Base-by-base conservation (phyloP, 495 filamentous ascomycete species). In the Cryomyces minteri region DNA sequence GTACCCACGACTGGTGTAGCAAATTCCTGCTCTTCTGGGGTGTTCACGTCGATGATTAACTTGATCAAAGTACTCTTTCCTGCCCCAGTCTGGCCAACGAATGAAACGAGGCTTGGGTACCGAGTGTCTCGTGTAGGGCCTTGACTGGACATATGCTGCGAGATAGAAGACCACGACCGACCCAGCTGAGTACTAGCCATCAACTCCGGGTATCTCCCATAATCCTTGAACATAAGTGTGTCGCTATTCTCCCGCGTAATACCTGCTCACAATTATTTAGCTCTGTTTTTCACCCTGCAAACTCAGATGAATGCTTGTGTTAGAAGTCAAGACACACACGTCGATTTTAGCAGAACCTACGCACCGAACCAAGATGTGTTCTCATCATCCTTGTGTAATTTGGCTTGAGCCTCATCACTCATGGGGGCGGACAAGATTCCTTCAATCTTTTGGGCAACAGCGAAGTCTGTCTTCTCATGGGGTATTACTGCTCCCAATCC, bases 1-100 rank as follows among this genome's bases (percentile, higher is more conserved):
- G 55, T 53, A 18, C 64, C 64, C 36, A 66, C 60, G 4, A 66
- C 61, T 5, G 63, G 63, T 10, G 54, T 50, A 28, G 51, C 45
- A 41, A 61, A 56, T 7, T 34, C 39, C 37, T 52, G 40, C 40
- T 34, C 31, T 47, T 49, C 48, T 44, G 43, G 40, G 48, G 46
- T 36, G 51, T 43, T 49, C 36, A 51, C 41, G 36, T 67, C 59
- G 41, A 77, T 69, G 1, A 75, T 59, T 36, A 74, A 53, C 49
- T 70, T 70, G 49, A 78, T 65, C 11, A 78, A 48, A 4, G 73
- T 72, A 45, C 71, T 75, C 43, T 78, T 76, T 1, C 74, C 73
- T 29, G 67, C 73, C 31, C 72, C 73, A 5, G 62, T 68, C 37
- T 64, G 49, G 5, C 65, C 64, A 10, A 68, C 54, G 42, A 68